Conservation (phyloP, 371 early-diverging fungal genomes). For the Choanephora cucurbitarum region DNA sequence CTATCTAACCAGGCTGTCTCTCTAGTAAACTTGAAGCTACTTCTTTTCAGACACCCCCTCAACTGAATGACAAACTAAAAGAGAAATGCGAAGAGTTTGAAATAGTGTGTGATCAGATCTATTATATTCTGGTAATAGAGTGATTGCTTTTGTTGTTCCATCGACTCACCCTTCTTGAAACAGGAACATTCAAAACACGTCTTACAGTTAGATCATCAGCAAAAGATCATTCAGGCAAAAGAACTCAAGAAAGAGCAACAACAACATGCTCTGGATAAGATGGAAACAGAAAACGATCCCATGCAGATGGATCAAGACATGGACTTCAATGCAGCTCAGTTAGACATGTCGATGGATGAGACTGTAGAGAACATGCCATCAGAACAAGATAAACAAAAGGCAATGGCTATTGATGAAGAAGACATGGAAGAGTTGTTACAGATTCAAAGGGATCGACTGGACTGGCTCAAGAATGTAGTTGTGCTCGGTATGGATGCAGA, state of each 20-base stretch:
- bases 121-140: constrained; percentile 36
- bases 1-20: too few species aligned
- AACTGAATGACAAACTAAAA: constrained; percentile 29
- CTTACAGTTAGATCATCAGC: constrained; percentile 41
- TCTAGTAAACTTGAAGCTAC: constrained; percentile 10
- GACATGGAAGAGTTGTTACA: constrained; percentile 52
- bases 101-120: constrained; percentile 50
- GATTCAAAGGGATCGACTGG: constrained; percentile 46
- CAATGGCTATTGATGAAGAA: constrained; percentile 17
- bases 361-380: constrained; percentile 13
- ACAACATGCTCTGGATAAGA: constrained; percentile 2
- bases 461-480: constrained; percentile 42
- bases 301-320: constrained; percentile 3
- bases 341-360: neutral
- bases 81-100: constrained; percentile 51
- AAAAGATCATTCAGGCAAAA: constrained; percentile 22
- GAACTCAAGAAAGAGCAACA: constrained; percentile 1
- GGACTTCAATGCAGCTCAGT: neutral
- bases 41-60: constrained; percentile 24
- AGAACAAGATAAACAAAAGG: constrained; percentile 22
- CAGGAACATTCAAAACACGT: constrained; percentile 50
- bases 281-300: neutral
- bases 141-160: too few species aligned
- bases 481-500: constrained; percentile 50
- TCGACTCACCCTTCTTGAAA: too few species aligned